Percentiles rank a stretch among this genome's conserved stretches.
These are phyloP conservation scores for Phylloboletellus chloephorus DNA, from an alignment of 1,284 basidiomycete species.

Conservation along the genomic window DNA sequence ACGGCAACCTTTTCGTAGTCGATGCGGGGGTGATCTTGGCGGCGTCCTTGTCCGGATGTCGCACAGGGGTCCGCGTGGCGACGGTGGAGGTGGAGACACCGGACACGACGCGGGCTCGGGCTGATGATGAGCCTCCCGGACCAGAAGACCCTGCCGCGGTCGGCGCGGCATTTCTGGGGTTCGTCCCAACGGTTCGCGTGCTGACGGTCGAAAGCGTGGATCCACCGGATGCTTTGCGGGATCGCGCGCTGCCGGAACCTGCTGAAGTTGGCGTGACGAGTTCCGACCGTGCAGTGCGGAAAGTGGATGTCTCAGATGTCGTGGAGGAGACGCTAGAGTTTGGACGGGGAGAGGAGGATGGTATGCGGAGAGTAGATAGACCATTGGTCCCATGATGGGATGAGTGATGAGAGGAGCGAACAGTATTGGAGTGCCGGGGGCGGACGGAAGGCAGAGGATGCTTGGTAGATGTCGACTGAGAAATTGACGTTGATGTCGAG, in stretches of 20 bases:
- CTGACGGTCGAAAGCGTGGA: conserved; percentile 39
- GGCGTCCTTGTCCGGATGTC: conserved; percentile 23
- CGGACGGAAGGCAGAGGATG: conserved; percentile 17
- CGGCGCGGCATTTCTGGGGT: conserved; percentile 16
- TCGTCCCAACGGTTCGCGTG: conserved; percentile 33
- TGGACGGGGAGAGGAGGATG: conserved; percentile 37
- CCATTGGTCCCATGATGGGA: conserved; percentile 23
- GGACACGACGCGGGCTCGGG: conserved; percentile 24
- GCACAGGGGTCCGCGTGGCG: conserved; percentile 21
- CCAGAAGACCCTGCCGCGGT: conserved; percentile 6
- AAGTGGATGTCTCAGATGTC: conserved; percentile 49
- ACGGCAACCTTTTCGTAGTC: conserved; percentile 18
- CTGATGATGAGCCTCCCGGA: conserved; percentile 7
- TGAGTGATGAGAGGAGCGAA: conserved; percentile 23
- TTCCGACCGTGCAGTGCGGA: conserved; percentile 52
- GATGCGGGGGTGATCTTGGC: conserved; percentile 23
- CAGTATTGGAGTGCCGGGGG: conserved; percentile 14
- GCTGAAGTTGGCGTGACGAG: conserved; percentile 32
- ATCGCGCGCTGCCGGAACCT: conserved; percentile 27
- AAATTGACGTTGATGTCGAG: conserved; percentile 9
- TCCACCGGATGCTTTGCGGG: conserved; percentile 39
- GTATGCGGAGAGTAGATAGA: conserved; percentile 32
- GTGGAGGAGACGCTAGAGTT: conserved; percentile 43
- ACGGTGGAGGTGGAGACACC: conserved; percentile 26
- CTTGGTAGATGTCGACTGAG: conserved; percentile 10